phyloP scores from a whole-genome alignment of 2,329 filamentous ascomycete genomes.

The Cryphonectria naterciae region DNA sequence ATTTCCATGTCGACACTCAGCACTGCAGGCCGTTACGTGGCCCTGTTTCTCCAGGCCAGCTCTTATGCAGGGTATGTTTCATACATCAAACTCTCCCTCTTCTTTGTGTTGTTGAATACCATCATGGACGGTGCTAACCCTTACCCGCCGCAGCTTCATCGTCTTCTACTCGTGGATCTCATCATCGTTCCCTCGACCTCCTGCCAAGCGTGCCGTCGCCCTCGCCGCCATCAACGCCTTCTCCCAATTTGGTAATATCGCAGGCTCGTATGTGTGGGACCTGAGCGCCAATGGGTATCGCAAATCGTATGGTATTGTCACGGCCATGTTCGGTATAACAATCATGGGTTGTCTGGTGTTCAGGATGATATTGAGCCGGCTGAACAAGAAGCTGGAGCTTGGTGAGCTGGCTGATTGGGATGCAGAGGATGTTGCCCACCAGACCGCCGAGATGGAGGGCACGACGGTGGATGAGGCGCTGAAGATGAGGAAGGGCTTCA shows the following conservation, averaged over 20 bases:
- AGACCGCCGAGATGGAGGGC: slow-evolving; percentile 45
- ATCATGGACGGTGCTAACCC: slow-evolving; percentile 44
- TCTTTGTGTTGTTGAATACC: slow-evolving; percentile 30
- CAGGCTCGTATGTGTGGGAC: slow-evolving; percentile 66
- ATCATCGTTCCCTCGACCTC: slow-evolving; percentile 60
- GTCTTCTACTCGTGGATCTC: slow-evolving; percentile 64
- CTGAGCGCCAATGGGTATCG: slow-evolving; percentile 63
- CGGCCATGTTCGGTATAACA: slow-evolving; percentile 65
- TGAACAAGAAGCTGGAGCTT: slow-evolving; percentile 54
- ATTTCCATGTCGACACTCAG: slow-evolving; percentile 63
- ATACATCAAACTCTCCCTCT: slow-evolving; percentile 34
- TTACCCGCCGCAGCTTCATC: slow-evolving; percentile 45
- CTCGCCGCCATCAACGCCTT: slow-evolving; percentile 65
- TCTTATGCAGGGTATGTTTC: slow-evolving; percentile 54
- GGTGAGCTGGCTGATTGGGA: slow-evolving; percentile 45
- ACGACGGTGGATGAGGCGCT: slow-evolving; percentile 49
- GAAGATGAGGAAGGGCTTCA: slow-evolving; percentile 40
- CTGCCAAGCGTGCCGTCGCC: slow-evolving; percentile 63
- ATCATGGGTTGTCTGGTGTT: slow-evolving; percentile 56
- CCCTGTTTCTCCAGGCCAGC: slow-evolving; percentile 62
- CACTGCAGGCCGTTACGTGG: slow-evolving; percentile 60
- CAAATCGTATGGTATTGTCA: slow-evolving; percentile 67
- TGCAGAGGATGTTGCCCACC: slow-evolving; percentile 43
- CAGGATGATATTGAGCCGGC: slow-evolving; percentile 48
- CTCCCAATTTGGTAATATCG: slow-evolving; percentile 61